These are phyloP conservation scores for Cercospora nicotianae DNA, from an alignment of 2,329 filamentous ascomycete genomes.

Conservation along the genomic window DNA sequence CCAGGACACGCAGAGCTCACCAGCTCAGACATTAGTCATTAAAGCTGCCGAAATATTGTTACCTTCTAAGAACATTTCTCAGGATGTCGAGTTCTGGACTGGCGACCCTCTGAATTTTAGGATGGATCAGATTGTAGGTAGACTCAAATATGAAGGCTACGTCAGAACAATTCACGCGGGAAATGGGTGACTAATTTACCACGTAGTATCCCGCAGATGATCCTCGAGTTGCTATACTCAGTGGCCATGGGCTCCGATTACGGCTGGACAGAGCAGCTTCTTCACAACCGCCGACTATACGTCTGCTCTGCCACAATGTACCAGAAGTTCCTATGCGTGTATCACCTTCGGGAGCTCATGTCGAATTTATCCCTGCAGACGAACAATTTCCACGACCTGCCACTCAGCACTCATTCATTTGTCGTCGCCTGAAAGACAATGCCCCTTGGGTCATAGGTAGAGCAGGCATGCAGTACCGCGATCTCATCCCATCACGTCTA, in stretches of 20 bases:
- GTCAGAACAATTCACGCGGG: neutral
- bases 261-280: conserved; percentile 13
- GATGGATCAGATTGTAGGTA: conserved; percentile 19
- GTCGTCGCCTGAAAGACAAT: conserved; percentile 14
- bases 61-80: conserved; percentile 16
- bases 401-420: conserved; percentile 15
- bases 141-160: neutral
- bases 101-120: conserved; percentile 13
- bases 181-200: neutral
- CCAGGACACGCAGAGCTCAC: neutral
- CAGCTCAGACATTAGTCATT: neutral
- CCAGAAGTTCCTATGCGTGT: neutral
- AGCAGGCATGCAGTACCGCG: conserved; percentile 22
- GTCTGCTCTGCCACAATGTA: conserved; percentile 7
- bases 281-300: conserved; percentile 6
- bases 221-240: conserved; percentile 15
- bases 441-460: conserved; percentile 19
- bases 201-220: conserved; percentile 20
- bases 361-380: conserved; percentile 14
- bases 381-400: conserved; percentile 10
- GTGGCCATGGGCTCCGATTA: conserved; percentile 17
- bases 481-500: conserved; percentile 19
- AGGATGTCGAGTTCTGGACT: conserved; percentile 23
- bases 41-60: conserved; percentile 19
- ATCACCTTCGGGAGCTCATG: conserved; percentile 18